These are phyloP conservation scores for Fraxinus latifolia DNA, from an alignment of 305 asterid genomes.

Conservation along the genomic window DNA sequence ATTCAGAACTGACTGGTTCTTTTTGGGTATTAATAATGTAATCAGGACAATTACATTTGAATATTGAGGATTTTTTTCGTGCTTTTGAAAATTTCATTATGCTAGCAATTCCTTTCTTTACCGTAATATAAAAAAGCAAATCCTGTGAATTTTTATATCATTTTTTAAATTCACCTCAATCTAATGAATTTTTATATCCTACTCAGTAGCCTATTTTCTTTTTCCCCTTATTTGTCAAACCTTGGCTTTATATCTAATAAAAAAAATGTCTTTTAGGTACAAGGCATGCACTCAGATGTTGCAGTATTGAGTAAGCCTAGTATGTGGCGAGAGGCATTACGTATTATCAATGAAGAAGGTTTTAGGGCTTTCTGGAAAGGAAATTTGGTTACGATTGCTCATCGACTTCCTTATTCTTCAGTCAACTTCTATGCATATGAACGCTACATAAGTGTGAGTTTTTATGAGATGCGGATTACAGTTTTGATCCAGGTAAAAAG, in stretches of 20 bases:
- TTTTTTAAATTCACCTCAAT: background rate
- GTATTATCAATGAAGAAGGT: conserved; percentile 83
- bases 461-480: conserved; percentile 10
- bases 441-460: conserved; percentile 71
- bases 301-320: conserved; percentile 74
- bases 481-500: background rate
- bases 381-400: conserved; percentile 89
- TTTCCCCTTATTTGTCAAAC: background rate
- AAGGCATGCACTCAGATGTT: conserved; percentile 95
- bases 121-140: background rate
- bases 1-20: background rate
- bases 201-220: background rate
- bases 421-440: conserved; percentile 87
- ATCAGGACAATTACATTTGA: background rate
- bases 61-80: background rate
- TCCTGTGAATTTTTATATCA: background rate
- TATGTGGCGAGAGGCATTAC: conserved; percentile 71
- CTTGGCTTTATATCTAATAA: background rate
- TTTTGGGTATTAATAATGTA: background rate
- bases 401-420: conserved; percentile 85
- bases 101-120: background rate
- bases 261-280: conserved; percentile 47
- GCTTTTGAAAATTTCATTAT: background rate
- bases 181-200: background rate
- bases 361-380: conserved; percentile 98